Evolutionary conservation across 805 yeast species (phyloP).

Genomic region (Torulaspora quercuum): DNA sequence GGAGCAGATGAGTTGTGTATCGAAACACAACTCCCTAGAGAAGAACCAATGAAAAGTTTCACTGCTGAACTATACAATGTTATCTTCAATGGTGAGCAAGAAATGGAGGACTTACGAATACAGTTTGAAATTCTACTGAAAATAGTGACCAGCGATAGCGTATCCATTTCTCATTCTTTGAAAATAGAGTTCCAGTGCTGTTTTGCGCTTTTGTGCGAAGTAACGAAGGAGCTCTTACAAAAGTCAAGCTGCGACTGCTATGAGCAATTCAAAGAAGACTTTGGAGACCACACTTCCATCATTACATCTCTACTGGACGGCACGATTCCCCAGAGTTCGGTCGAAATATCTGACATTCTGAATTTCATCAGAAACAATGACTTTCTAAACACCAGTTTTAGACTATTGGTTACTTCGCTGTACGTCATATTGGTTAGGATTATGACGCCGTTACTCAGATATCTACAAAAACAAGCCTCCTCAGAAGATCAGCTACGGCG

Average conservation of each 20-base stretch:
- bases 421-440: conserved; percentile 3
- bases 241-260: too few species aligned
- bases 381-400: not conserved
- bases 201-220: conserved; percentile 1
- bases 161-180: not conserved
- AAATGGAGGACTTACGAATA: not conserved
- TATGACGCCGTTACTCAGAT: conserved; percentile 6
- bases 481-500: not conserved
- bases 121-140: conserved; percentile 10
- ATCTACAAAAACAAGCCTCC: not conserved
- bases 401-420: conserved; percentile 1
- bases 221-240: conserved; percentile 4
- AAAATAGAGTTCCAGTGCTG: conserved; percentile 2
- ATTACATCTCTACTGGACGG: not conserved
- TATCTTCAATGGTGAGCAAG: not conserved
- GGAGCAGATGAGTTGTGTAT: too few species aligned
- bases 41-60: too few species aligned
- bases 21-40: too few species aligned
- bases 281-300: not conserved
- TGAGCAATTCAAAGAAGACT: not conserved
- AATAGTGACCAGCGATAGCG: conserved; percentile 4
- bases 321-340: not conserved
- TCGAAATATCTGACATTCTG: not conserved
- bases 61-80: too few species aligned
- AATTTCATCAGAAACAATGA: not conserved